Base-by-base conservation (phyloP, 2,329 filamentous ascomycete species). In the Apiospora arundinis region DNA sequence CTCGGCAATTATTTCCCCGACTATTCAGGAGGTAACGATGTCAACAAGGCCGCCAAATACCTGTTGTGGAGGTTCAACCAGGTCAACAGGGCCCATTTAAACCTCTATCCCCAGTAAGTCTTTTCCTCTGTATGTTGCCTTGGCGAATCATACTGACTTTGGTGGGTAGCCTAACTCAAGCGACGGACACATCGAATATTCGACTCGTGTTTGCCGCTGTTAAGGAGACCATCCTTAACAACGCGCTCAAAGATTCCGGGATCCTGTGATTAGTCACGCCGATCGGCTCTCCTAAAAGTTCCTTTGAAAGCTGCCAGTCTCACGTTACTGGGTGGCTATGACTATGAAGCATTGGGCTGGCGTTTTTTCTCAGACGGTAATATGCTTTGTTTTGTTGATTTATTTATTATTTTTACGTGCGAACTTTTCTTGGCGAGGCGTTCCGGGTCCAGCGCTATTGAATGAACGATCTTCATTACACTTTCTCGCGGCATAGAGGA, bases 11-110 rank as follows among this genome's bases (percentile, higher is more conserved):
- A 98, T 82, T 99, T 99, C 79, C 95, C 95, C 0, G 96, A 99
- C 81, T 99, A 99, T 81, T 97, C 95, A 0, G 96, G 96, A 42
- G 96, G 96, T 68, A 97, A 97, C 81, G 96, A 99, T 82, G 95
- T 98, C 78, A 98, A 98, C 82, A 94, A 97, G 81, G 96, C 96
- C 6, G 96, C 96, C 70, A 99, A 99, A 82, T 99, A 99, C 80
- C 87, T 99, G 42, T 87, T 99, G 11, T 99, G 96, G 96, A 91
- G 96, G 78, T 99, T 99, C 82, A 99, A 98, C 78, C 96, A 99
- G 83, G 96, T 99, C 74, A 99, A 99, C 80, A 88, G 96, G 72
- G 95, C 95, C 68, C 95, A 98, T 82, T 87, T 99, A 63, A 98
- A 98, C 79, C 87, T 99, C 70, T 99, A 98, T 82, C 96, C 96